phyloP scores from a whole-genome alignment of 495 filamentous ascomycete genomes.

The Tuber magnatum region DNA sequence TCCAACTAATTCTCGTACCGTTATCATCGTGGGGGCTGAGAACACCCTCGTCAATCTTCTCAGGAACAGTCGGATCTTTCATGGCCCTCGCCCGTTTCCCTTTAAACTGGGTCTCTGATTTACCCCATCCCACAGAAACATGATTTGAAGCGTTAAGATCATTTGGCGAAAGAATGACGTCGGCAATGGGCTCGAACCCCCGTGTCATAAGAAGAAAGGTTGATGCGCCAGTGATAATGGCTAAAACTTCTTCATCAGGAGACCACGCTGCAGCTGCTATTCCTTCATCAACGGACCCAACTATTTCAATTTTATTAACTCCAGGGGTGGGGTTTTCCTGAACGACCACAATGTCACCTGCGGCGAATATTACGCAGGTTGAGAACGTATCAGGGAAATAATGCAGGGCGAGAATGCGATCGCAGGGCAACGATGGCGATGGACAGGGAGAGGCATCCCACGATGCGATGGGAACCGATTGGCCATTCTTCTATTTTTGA shows the following conservation, averaged over 20 bases:
- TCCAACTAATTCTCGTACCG: conserved; percentile 71
- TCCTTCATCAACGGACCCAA: conserved; percentile 85
- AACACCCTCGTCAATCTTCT: conserved; percentile 78
- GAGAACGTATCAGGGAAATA: conserved; percentile 72
- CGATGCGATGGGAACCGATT: conserved; percentile 56
- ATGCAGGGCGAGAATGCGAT: conserved; percentile 68
- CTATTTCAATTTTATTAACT: conserved; percentile 78
- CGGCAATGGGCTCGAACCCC: conserved; percentile 73
- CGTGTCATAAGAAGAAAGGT: conserved; percentile 90
- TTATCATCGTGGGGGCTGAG: conserved; percentile 65
- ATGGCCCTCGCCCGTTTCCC: conserved; percentile 85
- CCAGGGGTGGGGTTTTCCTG: conserved; percentile 63
- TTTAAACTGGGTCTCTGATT: conserved; percentile 95
- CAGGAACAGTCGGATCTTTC: conserved; percentile 87
- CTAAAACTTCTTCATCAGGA: conserved; percentile 84
- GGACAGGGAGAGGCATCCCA: conserved; percentile 59
- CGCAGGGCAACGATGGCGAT: conserved; percentile 57
- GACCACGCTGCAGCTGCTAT: conserved; percentile 90
- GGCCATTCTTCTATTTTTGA: conserved; percentile 42
- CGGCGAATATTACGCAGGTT: conserved; percentile 74
- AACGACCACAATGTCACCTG: conserved; percentile 82
- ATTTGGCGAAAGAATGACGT: conserved; percentile 60
- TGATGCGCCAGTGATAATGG: conserved; percentile 66
- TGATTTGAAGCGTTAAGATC: conserved; percentile 86
- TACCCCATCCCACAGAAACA: conserved; percentile 97